Percentiles rank a stretch among this genome's conserved stretches.
Evolutionary conservation across 2,329 filamentous ascomycete species (phyloP).

Genomic region (Byssoonygena ceratinophila): DNA sequence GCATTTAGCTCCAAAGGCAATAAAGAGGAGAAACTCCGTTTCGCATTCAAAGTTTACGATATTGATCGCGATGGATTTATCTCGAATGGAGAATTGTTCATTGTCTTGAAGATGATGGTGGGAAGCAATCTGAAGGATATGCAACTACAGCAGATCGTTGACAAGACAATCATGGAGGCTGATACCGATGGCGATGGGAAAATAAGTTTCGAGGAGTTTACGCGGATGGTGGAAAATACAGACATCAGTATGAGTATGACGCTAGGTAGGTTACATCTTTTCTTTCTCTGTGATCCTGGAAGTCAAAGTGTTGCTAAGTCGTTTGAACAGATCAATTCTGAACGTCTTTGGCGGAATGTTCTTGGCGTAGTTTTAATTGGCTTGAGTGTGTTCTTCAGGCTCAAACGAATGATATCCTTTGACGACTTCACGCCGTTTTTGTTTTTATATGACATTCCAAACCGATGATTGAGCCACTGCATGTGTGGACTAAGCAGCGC

Average conservation of each 20-base stretch:
- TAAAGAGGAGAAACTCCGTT: conserved; percentile 95
- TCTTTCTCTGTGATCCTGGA: not conserved
- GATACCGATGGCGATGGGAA: conserved; percentile 92
- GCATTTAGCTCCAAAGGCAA: conserved; percentile 97
- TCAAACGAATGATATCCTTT: conserved; percentile 6
- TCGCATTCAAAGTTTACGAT: conserved; percentile 99
- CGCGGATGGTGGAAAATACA: conserved; percentile 96
- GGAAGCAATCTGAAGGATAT: conserved; percentile 98
- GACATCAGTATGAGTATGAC: conserved; percentile 60
- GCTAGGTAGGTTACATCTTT: conserved; percentile 41
- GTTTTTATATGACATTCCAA: not conserved
- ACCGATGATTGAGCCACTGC: not conserved
- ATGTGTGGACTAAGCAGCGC: not conserved
- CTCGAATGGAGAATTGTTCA: conserved; percentile 97
- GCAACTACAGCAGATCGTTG: conserved; percentile 96
- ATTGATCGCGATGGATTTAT: conserved; percentile 98
- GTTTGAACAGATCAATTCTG: conserved; percentile 13
- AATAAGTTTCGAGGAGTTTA: conserved; percentile 99
- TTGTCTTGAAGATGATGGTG: conserved; percentile 99
- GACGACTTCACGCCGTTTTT: not conserved
- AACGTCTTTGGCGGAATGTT: not conserved
- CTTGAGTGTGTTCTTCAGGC: not conserved
- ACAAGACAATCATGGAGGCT: conserved; percentile 99
- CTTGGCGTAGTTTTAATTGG: not conserved
- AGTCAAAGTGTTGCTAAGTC: not conserved